Base-by-base conservation (phyloP, 2,329 filamentous ascomycete species). In the Hypoxylon rubiginosum region DNA sequence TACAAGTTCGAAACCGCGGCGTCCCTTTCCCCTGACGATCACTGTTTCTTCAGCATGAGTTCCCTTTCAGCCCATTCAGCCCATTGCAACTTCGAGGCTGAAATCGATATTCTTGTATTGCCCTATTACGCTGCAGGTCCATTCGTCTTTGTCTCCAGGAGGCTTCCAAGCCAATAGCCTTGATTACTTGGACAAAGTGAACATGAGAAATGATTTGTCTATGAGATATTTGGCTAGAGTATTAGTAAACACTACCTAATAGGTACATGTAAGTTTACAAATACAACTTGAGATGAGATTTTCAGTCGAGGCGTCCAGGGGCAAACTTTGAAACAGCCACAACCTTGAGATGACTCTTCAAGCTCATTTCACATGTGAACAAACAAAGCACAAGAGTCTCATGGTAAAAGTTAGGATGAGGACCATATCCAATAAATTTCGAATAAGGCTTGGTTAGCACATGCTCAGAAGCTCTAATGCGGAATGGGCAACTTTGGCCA, bases 201-300 rank as follows among this genome's bases (percentile, higher is more conserved):
- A 62, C 53, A 15, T 62, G 58, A 62, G 30, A 62, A 46, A 34
- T 34, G 58, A 66, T 5, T 24, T 43, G 43, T 62, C 26, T 41
- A n/a, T 26, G 3, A 13, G n/a, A 21, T 21, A 1, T 9, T n/a
- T 11, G 17, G 26, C 6, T 11, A 39, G 26, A 57, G 13, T 32
- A 58, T 62, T 49, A 41, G 19, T 57, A 36, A 61, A 39, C 30
- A 43, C 21, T n/a, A n/a, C n/a, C n/a, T n/a, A n/a, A n/a, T n/a
- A n/a, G n/a, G n/a, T n/a, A n/a, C n/a, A n/a, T n/a, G n/a, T 28
- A 8, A 3, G 43, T 45, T n/a, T 21, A 32, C 30, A 32, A 34
- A 34, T 34, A 10, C 32, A 7, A 28, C 32, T 34, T 34, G 9
- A 34, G 32, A 34, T 34, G 32, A 34, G 13, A 34, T 32, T 28